Evolutionary conservation across 805 yeast species (phyloP).

Genomic region (Jamesozyma lodderae): DNA sequence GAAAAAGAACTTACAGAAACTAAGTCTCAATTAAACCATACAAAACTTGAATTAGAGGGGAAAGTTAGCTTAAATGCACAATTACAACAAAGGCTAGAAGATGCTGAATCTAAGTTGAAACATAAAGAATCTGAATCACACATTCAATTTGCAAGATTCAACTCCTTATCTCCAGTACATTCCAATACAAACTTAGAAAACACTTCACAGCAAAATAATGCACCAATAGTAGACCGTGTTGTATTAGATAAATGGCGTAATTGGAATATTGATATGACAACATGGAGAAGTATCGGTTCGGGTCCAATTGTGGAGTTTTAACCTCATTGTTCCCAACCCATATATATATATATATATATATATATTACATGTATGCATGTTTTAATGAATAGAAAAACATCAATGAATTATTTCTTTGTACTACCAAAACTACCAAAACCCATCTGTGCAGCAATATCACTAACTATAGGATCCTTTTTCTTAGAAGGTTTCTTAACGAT

Average conservation of each 20-base stretch:
- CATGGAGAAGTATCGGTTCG: conserved; percentile 64
- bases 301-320: conserved; percentile 50
- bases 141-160: conserved; percentile 13
- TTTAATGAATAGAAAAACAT: background rate
- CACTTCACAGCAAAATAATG: background rate
- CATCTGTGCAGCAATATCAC: conserved; percentile 36
- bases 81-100: conserved; percentile 20
- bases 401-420: conserved; percentile 31
- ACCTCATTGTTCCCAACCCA: background rate
- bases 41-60: background rate
- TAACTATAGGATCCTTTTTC: background rate
- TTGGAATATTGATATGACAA: conserved; percentile 81
- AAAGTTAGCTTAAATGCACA: conserved; percentile 4
- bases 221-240: conserved; percentile 35
- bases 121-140: conserved; percentile 1
- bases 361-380: conserved; percentile 4
- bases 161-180: conserved; percentile 6
- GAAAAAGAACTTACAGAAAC: conserved; percentile 28
- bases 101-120: conserved; percentile 5
- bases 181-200: background rate
- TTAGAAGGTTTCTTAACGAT: no score
- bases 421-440: conserved; percentile 52
- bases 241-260: conserved; percentile 67
- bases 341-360: background rate
- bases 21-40: conserved; percentile 4